Evolutionary conservation across 176 grass and related monocot species (phyloP).

Genomic region (Phyllostachys edulis): DNA sequence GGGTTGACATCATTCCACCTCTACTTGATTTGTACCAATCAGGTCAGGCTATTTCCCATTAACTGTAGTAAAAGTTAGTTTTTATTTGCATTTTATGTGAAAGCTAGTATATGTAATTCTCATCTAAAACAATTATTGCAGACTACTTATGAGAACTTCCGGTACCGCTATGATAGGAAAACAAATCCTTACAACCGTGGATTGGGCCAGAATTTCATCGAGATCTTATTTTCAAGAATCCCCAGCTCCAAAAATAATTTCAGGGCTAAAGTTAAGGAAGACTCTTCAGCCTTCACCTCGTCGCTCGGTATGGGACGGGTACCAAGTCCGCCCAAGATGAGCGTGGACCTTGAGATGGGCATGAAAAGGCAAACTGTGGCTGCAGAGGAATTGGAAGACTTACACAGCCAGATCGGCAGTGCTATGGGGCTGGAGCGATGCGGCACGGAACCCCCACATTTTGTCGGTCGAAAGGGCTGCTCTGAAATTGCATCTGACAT

Average conservation of each 20-base stretch:
- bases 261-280: constrained; percentile 63
- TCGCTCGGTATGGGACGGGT: constrained; percentile 34
- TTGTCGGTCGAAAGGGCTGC: constrained; percentile 48
- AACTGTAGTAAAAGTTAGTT: not conserved
- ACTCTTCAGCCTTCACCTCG: constrained; percentile 51
- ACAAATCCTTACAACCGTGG: constrained; percentile 85
- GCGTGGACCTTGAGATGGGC: constrained; percentile 65
- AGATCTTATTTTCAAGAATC: constrained; percentile 68
- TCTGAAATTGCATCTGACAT: constrained; percentile 69
- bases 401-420: constrained; percentile 63
- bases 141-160: constrained; percentile 98
- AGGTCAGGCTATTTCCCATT: constrained; percentile 48
- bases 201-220: constrained; percentile 47
- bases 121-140: constrained; percentile 35
- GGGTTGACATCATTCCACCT: constrained; percentile 88
- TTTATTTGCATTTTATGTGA: not conserved
- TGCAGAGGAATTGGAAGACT: constrained; percentile 67
- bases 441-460: constrained; percentile 53
- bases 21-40: constrained; percentile 90
- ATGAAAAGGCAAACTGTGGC: constrained; percentile 53
- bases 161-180: constrained; percentile 70
- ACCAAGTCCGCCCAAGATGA: constrained; percentile 51
- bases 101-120: constrained; percentile 8
- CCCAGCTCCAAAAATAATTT: constrained; percentile 81
- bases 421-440: constrained; percentile 62